Evolutionary conservation across 169 alveolate species (phyloP), one percentile per base, ranked within the genome.

Genomic region (Cytauxzoon felis): DNA sequence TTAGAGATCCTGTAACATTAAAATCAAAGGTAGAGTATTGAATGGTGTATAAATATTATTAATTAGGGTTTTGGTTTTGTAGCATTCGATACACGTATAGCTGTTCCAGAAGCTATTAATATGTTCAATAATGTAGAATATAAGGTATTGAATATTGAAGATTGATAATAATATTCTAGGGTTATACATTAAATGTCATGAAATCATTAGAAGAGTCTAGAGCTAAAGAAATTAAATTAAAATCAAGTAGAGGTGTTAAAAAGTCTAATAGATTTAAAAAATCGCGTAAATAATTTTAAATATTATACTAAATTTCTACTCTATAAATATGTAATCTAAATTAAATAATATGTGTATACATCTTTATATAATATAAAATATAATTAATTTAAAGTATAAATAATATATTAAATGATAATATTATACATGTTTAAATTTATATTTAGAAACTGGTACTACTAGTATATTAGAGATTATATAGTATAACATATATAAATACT

Each of bases 61-160:
- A 26, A n/a, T 2, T 63, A 68, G 82, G 82, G 82, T 0, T 71
- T 71, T 34, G 82, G 82, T 4, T 71, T 71, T 40, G 82, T 71
- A 6, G 66, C 54, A 50, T 71, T 71, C 52, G 82, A 71, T 45
- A 45, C 16, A 5, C 65, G 82, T 13, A 40, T 38, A 1, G 82
- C 82, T 11, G 82, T 71, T 0, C 61, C 64, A 1, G 82, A 71
- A 26, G 82, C 82, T 32, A 62, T 71, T 11, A 54, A 5, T 19
- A 62, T 50, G 7, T 62, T 71, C 67, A 60, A 71, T 41, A 71
- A 71, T 49, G 30, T 33, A 32, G 1, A n/a, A 2, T 71, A 50
- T 29, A 71, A 71, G 70, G 80, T 68, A 38, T 6, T 38, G n/a
- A 0, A 0, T n/a, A 2, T 27, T 8, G 8, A 8, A 2, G 18